Evolutionary conservation across 2,329 filamentous ascomycete genomes (phyloP).

Genomic region (Dryadomyces quercivorus): DNA sequence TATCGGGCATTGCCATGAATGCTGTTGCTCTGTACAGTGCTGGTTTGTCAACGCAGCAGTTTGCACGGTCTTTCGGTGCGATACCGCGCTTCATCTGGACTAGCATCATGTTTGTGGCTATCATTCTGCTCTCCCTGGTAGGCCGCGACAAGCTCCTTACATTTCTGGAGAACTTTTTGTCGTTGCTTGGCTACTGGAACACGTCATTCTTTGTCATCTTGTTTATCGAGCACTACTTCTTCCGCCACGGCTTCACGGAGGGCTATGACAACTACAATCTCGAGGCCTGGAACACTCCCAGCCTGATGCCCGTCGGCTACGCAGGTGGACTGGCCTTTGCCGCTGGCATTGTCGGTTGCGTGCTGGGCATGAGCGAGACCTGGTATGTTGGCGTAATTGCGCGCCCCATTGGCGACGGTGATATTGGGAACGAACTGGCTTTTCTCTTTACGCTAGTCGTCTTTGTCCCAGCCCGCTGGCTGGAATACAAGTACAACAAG

Average conservation of each 20-base stretch:
- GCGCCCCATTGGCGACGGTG: constrained; percentile 27
- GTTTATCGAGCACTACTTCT: constrained; percentile 34
- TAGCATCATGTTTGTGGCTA: constrained; percentile 28
- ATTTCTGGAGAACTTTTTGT: constrained; percentile 34
- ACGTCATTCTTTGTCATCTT: constrained; percentile 35
- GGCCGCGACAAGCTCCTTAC: constrained; percentile 28
- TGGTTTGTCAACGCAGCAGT: constrained; percentile 26
- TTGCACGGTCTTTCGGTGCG: constrained; percentile 27
- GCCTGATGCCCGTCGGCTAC: constrained; percentile 28
- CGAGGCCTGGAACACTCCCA: constrained; percentile 33
- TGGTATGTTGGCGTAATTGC: constrained; percentile 38
- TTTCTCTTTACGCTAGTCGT: constrained; percentile 33
- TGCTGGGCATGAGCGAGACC: constrained; percentile 47
- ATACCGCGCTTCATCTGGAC: constrained; percentile 37
- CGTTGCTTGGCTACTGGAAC: constrained; percentile 36
- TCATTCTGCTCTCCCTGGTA: constrained; percentile 31
- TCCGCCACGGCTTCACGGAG: constrained; percentile 22
- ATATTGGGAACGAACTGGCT: constrained; percentile 39
- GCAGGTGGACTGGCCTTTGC: constrained; percentile 31
- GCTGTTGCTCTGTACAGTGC: constrained; percentile 30
- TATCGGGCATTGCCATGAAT: constrained; percentile 35
- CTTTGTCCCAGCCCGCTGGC: constrained; percentile 33
- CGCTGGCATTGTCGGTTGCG: constrained; percentile 32
- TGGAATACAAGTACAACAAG: constrained; percentile 34
- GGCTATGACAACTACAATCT: constrained; percentile 32